Percentiles rank a stretch among this genome's conserved stretches.
Conservation (phyloP, 148 eudicot genomes). For the Fagopyrum tataricum region DNA sequence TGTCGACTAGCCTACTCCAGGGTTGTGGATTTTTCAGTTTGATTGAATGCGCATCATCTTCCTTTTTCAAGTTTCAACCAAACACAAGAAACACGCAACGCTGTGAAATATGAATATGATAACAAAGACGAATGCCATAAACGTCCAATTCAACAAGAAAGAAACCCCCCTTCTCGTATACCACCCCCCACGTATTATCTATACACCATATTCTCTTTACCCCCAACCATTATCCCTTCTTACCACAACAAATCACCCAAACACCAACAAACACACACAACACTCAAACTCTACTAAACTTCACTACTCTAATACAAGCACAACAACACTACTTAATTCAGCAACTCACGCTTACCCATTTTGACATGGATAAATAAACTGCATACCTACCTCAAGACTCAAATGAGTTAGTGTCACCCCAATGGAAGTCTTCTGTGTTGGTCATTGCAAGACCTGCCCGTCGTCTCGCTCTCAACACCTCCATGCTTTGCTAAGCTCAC, state of each 20-base stretch:
- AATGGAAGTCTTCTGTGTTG: neutral
- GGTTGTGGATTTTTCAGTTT: neutral
- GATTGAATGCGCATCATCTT: neutral
- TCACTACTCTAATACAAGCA: neutral
- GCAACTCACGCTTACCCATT: neutral
- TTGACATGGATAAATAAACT: neutral
- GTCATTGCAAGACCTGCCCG: conserved; percentile 4
- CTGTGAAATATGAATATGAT: neutral
- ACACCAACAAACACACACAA: neutral
- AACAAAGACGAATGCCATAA: neutral
- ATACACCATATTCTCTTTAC: conserved; percentile 9
- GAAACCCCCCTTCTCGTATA: conserved; percentile 5
- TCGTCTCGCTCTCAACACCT: conserved; percentile 10
- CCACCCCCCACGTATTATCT: conserved; percentile 11
- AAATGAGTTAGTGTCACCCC: neutral
- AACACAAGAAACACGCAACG: neutral
- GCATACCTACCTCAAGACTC: neutral
- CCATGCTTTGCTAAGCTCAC: neutral
- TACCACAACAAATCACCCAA: conserved; percentile 3
- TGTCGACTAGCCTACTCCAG: neutral
- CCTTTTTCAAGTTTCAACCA: neutral
- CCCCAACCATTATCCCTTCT: neutral
- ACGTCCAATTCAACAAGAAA: neutral
- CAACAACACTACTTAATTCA: neutral
- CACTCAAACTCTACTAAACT: neutral